Evolutionary conservation across 106 monocot species (phyloP).

Genomic region (Apostasia shenzhenica): DNA sequence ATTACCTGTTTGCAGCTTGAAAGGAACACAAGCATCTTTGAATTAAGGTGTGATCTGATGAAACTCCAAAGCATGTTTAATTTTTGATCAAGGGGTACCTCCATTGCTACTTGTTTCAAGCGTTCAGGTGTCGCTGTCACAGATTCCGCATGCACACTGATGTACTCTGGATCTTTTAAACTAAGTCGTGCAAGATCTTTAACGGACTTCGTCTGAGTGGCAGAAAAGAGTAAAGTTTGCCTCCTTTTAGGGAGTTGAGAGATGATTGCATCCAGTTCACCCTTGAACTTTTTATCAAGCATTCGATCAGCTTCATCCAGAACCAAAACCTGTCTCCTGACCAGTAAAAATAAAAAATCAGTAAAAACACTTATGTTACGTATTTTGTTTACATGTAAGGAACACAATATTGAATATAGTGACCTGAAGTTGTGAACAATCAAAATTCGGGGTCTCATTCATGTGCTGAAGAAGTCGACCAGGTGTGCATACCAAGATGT

Average conservation of each 20-base stretch:
- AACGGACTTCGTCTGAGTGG: conserved; percentile 96
- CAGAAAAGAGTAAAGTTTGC: conserved; percentile 92
- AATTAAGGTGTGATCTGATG: conserved; percentile 66
- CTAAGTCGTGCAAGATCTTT: conserved; percentile 93
- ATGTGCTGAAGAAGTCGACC: conserved; percentile 94
- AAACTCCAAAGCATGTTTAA: conserved; percentile 92
- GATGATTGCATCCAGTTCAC: conserved; percentile 78
- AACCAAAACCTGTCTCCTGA: conserved; percentile 76
- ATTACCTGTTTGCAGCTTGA: conserved; percentile 91
- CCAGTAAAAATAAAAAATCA: conserved; percentile 11
- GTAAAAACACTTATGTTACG: neutral
- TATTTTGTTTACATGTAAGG: neutral
- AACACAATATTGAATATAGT: conserved; percentile 12
- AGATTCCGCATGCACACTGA: conserved; percentile 91
- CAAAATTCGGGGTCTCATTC: conserved; percentile 92
- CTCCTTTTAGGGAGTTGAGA: conserved; percentile 72
- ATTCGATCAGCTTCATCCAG: conserved; percentile 99
- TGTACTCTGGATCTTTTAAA: conserved; percentile 90
- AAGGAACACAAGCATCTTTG: conserved; percentile 86
- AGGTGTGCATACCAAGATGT: conserved; percentile 90
- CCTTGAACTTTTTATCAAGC: conserved; percentile 80
- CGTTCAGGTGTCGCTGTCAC: conserved; percentile 73
- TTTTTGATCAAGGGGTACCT: conserved; percentile 87
- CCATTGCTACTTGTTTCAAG: conserved; percentile 70
- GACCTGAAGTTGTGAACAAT: conserved; percentile 93